phyloP scores from a whole-genome alignment of 306 rosid genomes.

The Cicer arietinum region DNA sequence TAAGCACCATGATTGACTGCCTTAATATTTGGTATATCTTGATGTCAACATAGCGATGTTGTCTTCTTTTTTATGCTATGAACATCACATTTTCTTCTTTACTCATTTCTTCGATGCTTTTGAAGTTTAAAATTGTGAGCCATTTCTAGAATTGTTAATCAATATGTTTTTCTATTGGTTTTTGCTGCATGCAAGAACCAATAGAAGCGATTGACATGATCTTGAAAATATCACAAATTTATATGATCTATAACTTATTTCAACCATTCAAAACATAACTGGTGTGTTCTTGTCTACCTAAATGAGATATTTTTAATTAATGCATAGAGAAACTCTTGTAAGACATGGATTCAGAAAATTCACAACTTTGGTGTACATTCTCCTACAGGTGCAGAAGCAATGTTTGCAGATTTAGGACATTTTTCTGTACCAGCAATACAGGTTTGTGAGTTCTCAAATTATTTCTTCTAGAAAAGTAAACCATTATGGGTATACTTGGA shows the following conservation, averaged over 20 bases:
- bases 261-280: slow-evolving; percentile 15
- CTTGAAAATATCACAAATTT: slow-evolving; percentile 13
- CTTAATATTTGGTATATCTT: slow-evolving; percentile 13
- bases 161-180: slow-evolving; percentile 12
- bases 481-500: background rate
- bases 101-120: slow-evolving; percentile 9
- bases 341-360: slow-evolving; percentile 9
- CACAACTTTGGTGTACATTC: slow-evolving; percentile 40
- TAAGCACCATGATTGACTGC: slow-evolving; percentile 22
- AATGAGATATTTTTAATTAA: slow-evolving; percentile 26
- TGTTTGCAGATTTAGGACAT: slow-evolving; percentile 99
- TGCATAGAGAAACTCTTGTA: slow-evolving; percentile 1
- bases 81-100: slow-evolving; percentile 5
- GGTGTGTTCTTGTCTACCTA: slow-evolving; percentile 4
- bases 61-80: background rate
- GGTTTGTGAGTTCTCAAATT: slow-evolving; percentile 53
- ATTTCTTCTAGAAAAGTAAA: slow-evolving; percentile 25
- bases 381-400: slow-evolving; percentile 90
- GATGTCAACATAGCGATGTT: slow-evolving; percentile 14
- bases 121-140: background rate
- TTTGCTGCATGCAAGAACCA: slow-evolving; percentile 20
- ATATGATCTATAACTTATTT: background rate
- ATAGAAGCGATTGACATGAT: slow-evolving; percentile 6
- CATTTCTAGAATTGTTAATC: background rate
- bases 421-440: slow-evolving; percentile 86